phyloP scores from a whole-genome alignment of 2,329 filamentous ascomycete genomes.

The Nigrograna mackinnonii region DNA sequence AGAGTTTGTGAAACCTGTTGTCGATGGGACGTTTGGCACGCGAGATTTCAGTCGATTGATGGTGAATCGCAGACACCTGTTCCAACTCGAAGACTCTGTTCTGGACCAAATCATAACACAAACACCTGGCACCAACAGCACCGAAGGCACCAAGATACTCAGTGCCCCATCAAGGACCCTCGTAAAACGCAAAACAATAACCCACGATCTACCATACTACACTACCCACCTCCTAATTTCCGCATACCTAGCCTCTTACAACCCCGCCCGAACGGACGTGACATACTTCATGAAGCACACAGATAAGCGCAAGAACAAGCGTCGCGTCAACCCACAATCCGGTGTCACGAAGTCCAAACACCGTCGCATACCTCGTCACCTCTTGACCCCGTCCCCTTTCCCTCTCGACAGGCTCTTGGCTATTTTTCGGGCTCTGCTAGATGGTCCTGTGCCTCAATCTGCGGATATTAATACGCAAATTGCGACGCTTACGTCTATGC shows the following conservation, averaged over 20 bases:
- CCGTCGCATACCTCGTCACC: conserved; percentile 74
- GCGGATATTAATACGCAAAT: conserved; percentile 59
- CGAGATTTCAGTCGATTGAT: conserved; percentile 86
- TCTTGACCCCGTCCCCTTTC: conserved; percentile 77
- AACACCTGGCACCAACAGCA: background rate
- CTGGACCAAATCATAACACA: conserved; percentile 61
- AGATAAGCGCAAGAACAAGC: conserved; percentile 51
- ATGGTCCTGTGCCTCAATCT: conserved; percentile 45
- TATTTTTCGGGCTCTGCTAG: conserved; percentile 69
- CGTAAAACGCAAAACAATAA: conserved; percentile 20
- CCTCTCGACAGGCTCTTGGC: conserved; percentile 78
- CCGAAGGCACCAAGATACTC: background rate
- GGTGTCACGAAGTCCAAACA: conserved; percentile 50
- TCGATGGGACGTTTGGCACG: conserved; percentile 71
- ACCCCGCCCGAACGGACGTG: conserved; percentile 72
- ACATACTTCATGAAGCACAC: conserved; percentile 76
- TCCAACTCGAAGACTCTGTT: conserved; percentile 73
- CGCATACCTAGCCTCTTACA: conserved; percentile 82
- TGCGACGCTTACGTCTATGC: conserved; percentile 72
- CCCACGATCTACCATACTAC: conserved; percentile 66
- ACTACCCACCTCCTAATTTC: conserved; percentile 75
- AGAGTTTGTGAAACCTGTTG: conserved; percentile 77
- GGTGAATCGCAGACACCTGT: conserved; percentile 68
- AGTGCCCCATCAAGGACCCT: conserved; percentile 13
- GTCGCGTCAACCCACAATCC: conserved; percentile 32